Conservation (phyloP, 2,329 filamentous ascomycete species). For the Piedraia hortae region DNA sequence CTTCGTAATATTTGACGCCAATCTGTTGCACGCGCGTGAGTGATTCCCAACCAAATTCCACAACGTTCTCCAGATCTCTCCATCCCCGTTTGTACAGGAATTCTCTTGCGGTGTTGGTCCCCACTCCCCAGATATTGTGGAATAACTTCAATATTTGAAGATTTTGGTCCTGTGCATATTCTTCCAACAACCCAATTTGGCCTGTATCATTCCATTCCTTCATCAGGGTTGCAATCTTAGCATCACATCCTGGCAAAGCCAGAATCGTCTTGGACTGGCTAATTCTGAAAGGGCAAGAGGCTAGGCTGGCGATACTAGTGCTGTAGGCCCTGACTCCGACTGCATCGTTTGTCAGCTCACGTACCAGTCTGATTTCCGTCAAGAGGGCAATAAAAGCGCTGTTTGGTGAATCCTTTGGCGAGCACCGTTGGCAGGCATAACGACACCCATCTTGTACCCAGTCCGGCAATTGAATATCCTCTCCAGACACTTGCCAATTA, state of each 20-base stretch:
- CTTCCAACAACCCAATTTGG: constrained; percentile 32
- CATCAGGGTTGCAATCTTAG: constrained; percentile 53
- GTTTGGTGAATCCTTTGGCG: constrained; percentile 44
- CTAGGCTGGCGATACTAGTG: constrained; percentile 55
- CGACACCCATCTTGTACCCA: constrained; percentile 35
- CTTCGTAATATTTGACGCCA: constrained; percentile 77
- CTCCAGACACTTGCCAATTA: constrained; percentile 10
- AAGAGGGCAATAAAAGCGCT: constrained; percentile 45
- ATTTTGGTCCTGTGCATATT: constrained; percentile 34
- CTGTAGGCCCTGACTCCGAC: constrained; percentile 70
- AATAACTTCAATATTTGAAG: constrained; percentile 41
- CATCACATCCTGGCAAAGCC: constrained; percentile 48
- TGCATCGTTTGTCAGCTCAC: constrained; percentile 44
- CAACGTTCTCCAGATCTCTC: constrained; percentile 60
- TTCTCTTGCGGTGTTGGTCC: constrained; percentile 47
- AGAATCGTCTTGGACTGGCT: constrained; percentile 17
- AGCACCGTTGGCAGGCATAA: constrained; percentile 61
- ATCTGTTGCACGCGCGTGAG: constrained; percentile 71
- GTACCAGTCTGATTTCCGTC: constrained; percentile 41
- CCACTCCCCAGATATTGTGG: constrained; percentile 80
- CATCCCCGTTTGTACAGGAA: constrained; percentile 56
- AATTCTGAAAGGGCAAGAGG: constrained; percentile 45
- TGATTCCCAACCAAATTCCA: constrained; percentile 52
- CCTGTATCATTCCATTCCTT: constrained; percentile 42
- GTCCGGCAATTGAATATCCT: constrained; percentile 38